Evolutionary conservation across 169 alveolate species (phyloP), one percentile per base, ranked within the genome.

Genomic region (Miamiensis avidus): DNA sequence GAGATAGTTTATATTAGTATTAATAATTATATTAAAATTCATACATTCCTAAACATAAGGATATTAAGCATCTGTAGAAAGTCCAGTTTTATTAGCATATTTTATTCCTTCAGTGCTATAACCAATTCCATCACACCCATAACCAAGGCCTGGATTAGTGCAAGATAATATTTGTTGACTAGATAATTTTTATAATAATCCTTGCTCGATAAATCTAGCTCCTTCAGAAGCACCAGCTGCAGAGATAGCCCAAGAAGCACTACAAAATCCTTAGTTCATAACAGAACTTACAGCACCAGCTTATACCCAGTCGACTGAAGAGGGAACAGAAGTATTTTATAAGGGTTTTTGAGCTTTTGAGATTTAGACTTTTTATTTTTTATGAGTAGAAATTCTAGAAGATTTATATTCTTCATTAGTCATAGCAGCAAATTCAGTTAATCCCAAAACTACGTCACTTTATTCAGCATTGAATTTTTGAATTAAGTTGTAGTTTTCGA

Each of bases 151-250:
- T 76, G 29, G 29, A 0, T 28, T 28, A 28, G 25, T 27, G 29
- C 92, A 88, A 79, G 83, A 88, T 1, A 83, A 78, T 20, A 88
- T 74, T 29, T 83, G 69, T 75, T 88, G 33, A 6, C 64, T 87
- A 25, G 92, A 88, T 29, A 83, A 81, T 31, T 31, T 69, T 26
- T 31, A 77, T 32, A 83, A 16, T 27, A n/a, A 27, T 34, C 85
- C 85, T 0, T n/a, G 26, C 20, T 79, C 34, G 74, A 86, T 73
- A 26, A 65, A 11, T 26, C 78, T 64, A 0, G 79, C 73, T 1
- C 88, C 89, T 75, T 88, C 92, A n/a, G 83, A 69, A 31, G 89
- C 74, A 29, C 78, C 76, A 4, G 78, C 79, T 11, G 92, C 33
- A 30, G 92, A 72, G 49, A 83, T 78, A 26, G 92, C 84, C 76